Evolutionary conservation across 306 rosid genomes (phyloP).

Genomic region (Ammopiptanthus mongolicus): DNA sequence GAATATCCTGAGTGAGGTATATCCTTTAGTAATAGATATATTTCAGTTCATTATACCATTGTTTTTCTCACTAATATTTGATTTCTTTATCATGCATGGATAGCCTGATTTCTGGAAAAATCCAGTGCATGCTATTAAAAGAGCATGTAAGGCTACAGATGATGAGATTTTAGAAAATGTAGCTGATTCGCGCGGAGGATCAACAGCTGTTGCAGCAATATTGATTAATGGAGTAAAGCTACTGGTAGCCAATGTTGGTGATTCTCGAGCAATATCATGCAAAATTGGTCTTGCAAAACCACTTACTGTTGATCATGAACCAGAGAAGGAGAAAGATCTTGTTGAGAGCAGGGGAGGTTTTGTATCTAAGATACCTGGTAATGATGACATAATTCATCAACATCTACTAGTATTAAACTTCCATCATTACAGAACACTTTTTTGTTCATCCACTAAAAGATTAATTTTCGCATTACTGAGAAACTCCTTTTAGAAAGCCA

Average conservation of each 20-base stretch:
- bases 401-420: not conserved
- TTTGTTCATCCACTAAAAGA: not conserved
- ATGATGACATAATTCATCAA: not conserved
- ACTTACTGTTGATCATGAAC: constrained; percentile 54
- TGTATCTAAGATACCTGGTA: constrained; percentile 43
- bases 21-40: not conserved
- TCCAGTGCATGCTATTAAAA: constrained; percentile 49
- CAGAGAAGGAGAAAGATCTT: constrained; percentile 41
- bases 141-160: constrained; percentile 42
- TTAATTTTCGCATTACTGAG: not conserved
- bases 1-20: constrained; percentile 43
- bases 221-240: constrained; percentile 45
- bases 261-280: constrained; percentile 53
- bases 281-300: constrained; percentile 38
- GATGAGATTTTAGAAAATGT: constrained; percentile 43
- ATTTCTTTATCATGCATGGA: constrained; percentile 18
- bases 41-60: not conserved
- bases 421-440: not conserved
- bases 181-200: constrained; percentile 46
- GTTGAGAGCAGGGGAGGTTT: constrained; percentile 62
- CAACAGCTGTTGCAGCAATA: constrained; percentile 62
- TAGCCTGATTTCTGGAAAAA: constrained; percentile 55
- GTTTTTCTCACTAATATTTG: constrained; percentile 7
- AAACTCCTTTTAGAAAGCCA: not conserved
- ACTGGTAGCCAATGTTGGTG: constrained; percentile 49